Evolutionary conservation across 225 moss, liverwort and hornwort species (phyloP).

Genomic region (Neckera pumila): DNA sequence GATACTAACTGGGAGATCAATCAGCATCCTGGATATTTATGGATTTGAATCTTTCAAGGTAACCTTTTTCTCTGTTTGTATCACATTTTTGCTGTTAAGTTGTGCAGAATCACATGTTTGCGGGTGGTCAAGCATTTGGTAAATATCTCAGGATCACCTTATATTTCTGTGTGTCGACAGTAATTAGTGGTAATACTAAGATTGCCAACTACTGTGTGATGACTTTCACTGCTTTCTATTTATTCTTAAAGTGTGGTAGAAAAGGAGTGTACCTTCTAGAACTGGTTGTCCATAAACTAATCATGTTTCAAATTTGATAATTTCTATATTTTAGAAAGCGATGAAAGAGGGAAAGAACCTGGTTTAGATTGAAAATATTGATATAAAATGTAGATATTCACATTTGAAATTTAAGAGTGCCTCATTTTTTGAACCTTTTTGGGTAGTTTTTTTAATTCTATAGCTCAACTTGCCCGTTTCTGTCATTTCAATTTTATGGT

Average conservation of each 20-base stretch:
- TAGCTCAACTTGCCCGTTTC: not conserved
- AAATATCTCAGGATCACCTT: not conserved
- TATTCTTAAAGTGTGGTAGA: not conserved
- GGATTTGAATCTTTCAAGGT: slow-evolving; percentile 94
- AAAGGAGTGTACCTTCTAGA: not conserved
- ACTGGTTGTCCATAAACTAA: not conserved
- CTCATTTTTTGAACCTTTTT: not conserved
- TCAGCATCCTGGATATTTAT: slow-evolving; percentile 94
- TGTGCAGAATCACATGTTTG: not conserved
- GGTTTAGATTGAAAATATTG: not conserved
- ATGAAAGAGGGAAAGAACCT: not conserved
- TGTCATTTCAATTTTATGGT: not conserved
- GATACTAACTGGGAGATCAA: slow-evolving; percentile 73
- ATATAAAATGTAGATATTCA: not conserved
- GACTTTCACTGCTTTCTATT: not conserved
- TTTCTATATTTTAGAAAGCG: not conserved
- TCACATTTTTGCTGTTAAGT: not conserved
- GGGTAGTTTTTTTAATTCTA: not conserved
- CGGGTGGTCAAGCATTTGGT: not conserved
- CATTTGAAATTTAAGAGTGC: not conserved
- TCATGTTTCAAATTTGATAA: not conserved
- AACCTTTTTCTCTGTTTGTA: not conserved
- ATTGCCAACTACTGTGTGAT: not conserved
- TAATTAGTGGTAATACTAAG: not conserved
- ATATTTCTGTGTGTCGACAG: not conserved